Base-by-base conservation (phyloP, 352 stramenopile genomes). In the Phytophthora pluvialis region DNA sequence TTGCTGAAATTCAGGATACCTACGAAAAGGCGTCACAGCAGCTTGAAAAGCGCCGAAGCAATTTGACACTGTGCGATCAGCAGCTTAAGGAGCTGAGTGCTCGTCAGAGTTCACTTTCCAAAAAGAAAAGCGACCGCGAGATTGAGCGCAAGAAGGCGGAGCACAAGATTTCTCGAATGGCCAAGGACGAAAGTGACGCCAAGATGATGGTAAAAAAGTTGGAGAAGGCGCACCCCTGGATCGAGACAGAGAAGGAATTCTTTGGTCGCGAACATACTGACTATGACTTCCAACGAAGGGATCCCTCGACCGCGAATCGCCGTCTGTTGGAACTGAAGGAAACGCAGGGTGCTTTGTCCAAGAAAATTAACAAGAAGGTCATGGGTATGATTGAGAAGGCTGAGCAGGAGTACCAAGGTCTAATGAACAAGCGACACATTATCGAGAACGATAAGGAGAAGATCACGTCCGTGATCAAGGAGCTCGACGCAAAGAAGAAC, bases 301-400 rank as follows among this genome's bases (percentile, higher is more conserved):
- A 99, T 69, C 87, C 93, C 8, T 78, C 81, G 1, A 89, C 80
- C 28, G 94, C 95, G 13, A 93, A 90, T 62, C 79, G 83, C 12
- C 81, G 97, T 39, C 73, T 99, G 2, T 67, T 97, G 43, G 81
- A 91, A 29, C 67, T 99, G 1, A 95, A 99, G 74, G 82, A 89
- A 64, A 95, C 96, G 39, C 97, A 99, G 72, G 91, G 90, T 25
- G 82, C 82, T 39, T 72, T 99, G 43, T 96, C 82, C 0, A 98
- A 98, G 71, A 99, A 99, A 68, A 98, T 99, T 61, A 99, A 99
- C 83, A 99, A 99, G 75, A 99, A 99, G 67, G 97, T 99, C 5
- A 99, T 99, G 96, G 97, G 95, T 32, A 99, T 99, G 97, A 99
- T 99, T 72, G 98, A 99, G 53, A 99, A 99, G 81, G 97, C 98